Conservation (phyloP, 2,329 filamentous ascomycete species). For the Aspergillus neoniger region DNA sequence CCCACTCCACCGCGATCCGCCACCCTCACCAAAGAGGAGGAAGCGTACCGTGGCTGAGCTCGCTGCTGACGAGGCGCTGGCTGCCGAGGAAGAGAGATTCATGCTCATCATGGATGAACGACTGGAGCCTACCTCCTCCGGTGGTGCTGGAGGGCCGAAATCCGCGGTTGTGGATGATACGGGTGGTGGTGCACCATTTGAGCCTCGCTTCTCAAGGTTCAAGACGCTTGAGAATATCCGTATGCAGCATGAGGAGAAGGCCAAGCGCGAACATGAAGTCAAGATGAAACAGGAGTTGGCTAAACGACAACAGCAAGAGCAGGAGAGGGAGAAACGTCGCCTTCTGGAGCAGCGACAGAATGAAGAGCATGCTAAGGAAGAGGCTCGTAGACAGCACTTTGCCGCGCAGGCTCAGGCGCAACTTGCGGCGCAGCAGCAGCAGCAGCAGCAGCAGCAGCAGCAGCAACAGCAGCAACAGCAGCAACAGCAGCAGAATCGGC, state of each 20-base stretch:
- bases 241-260: conserved; percentile 71
- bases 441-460: conserved; percentile 38
- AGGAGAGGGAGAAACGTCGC: conserved; percentile 51
- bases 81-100: conserved; percentile 84
- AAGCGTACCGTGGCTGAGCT: conserved; percentile 95
- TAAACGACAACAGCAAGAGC: conserved; percentile 51
- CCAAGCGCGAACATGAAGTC: conserved; percentile 50
- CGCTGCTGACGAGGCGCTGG: conserved; percentile 89
- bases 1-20: conserved; percentile 72
- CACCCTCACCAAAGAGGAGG: conserved; percentile 81
- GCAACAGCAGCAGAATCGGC: conserved; percentile 47
- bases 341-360: conserved; percentile 46
- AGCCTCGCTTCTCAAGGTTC: conserved; percentile 85
- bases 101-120: conserved; percentile 93
- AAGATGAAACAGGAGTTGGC: conserved; percentile 53
- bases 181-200: conserved; percentile 71
- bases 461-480: conserved; percentile 27
- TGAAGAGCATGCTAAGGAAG: conserved; percentile 47
- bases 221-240: conserved; percentile 88
- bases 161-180: conserved; percentile 73
- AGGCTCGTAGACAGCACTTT: conserved; percentile 41
- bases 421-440: conserved; percentile 40
- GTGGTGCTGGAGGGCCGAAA: conserved; percentile 59
- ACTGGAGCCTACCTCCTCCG: conserved; percentile 62
- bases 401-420: conserved; percentile 49